A percentile compares a stretch with the other conserved stretches of the same genome.
phyloP scores from a whole-genome alignment of 345 rosid species.

The Citrus cavaleriei region DNA sequence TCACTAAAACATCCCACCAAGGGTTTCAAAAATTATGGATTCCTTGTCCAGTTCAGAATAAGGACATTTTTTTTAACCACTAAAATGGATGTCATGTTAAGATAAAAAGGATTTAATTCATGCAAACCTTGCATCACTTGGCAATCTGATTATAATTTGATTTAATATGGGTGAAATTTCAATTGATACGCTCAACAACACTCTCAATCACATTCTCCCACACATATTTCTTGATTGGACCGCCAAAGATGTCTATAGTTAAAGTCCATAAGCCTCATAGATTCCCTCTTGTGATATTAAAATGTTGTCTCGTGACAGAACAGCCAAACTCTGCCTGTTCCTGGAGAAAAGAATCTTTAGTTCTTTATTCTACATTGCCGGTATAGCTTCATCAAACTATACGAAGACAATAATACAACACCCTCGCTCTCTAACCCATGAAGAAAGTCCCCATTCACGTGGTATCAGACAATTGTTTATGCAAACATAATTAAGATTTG shows the following conservation, averaged over 20 bases:
- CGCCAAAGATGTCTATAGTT: slow-evolving; percentile 1
- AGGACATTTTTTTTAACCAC: background rate
- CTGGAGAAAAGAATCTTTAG: slow-evolving; percentile 29
- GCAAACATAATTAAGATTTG: background rate
- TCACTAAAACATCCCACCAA: background rate
- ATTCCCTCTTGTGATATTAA: slow-evolving; percentile 21
- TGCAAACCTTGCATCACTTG: background rate
- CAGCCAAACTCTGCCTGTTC: slow-evolving; percentile 37
- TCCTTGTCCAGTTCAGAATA: background rate
- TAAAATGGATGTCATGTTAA: background rate
- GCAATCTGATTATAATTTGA: background rate
- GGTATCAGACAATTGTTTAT: slow-evolving; percentile 9
- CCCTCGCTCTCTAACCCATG: slow-evolving; percentile 19
- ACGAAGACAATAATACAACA: background rate
- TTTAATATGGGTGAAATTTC: background rate
- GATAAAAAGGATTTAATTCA: background rate
- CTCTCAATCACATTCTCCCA: slow-evolving; percentile 5
- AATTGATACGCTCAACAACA: background rate
- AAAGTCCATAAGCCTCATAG: slow-evolving; percentile 6
- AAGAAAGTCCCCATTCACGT: slow-evolving; percentile 20
- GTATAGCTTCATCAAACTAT: slow-evolving; percentile 14
- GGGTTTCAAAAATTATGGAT: background rate
- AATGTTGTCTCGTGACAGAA: slow-evolving; percentile 46
- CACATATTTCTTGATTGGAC: slow-evolving; percentile 2
- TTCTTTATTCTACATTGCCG: slow-evolving; percentile 11